Evolutionary conservation across 73 alveolate species (phyloP).

Genomic region (Stentor roeselii): DNA sequence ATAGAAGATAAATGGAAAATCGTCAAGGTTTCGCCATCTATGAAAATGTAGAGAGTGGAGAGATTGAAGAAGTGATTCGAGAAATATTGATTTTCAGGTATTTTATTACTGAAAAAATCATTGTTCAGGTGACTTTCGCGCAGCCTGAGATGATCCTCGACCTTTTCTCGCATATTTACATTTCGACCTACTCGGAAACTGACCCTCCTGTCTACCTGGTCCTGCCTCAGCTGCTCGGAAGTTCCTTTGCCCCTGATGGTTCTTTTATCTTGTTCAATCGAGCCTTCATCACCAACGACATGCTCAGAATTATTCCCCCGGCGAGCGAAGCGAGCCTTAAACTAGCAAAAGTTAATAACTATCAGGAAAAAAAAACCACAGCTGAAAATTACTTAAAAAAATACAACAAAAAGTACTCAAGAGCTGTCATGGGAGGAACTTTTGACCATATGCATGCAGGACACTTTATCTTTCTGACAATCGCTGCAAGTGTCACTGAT

Average conservation of each 20-base stretch:
- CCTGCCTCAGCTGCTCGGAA: constrained; percentile 11
- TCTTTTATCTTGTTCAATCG: background rate
- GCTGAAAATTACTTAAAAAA: background rate
- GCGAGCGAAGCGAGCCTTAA: background rate
- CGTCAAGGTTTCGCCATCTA: background rate
- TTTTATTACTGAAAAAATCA: background rate
- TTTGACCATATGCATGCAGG: constrained; percentile 64
- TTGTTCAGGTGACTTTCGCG: background rate
- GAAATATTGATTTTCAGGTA: background rate
- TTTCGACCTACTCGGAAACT: background rate
- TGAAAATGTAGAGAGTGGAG: background rate
- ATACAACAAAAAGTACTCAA: background rate
- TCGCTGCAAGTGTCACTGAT: constrained; percentile 43
- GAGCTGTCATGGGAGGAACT: constrained; percentile 61
- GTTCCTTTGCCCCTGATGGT: background rate
- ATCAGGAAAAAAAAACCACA: background rate
- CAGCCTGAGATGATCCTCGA: background rate
- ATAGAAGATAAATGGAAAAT: no score
- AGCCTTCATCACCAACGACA: background rate
- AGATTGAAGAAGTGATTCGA: background rate
- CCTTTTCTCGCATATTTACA: background rate
- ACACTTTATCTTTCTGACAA: constrained; percentile 43
- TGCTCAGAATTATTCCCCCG: no score
- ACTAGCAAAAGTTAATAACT: background rate
- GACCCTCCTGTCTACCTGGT: background rate